Conservation (phyloP, 495 filamentous ascomycete genomes). For the Saxophila tyrrhenica region DNA sequence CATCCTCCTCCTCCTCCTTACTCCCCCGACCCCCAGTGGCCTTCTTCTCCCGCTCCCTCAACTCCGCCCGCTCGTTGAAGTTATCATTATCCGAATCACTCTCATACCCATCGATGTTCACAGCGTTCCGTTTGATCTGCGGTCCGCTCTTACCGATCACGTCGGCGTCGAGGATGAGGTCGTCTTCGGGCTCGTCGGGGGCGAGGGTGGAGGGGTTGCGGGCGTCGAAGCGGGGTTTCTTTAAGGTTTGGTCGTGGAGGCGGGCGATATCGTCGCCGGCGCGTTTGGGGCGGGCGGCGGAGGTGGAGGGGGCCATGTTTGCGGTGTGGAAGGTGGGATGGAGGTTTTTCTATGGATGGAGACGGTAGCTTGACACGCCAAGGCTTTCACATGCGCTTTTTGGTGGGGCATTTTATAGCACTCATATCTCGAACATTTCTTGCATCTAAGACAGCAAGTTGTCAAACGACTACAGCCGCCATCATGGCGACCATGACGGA, state of each 20-base stretch:
- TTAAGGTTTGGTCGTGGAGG: slow-evolving; percentile 43
- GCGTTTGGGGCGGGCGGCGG: slow-evolving; percentile 65
- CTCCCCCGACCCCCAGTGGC: slow-evolving; percentile 23
- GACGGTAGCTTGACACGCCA: background rate
- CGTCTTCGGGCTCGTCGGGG: slow-evolving; percentile 64
- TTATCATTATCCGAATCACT: slow-evolving; percentile 89
- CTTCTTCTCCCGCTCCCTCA: slow-evolving; percentile 31
- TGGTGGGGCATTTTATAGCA: background rate
- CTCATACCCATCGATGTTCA: slow-evolving; percentile 95
- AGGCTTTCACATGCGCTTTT: too few relatives aligned
- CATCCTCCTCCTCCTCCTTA: slow-evolving; percentile 61
- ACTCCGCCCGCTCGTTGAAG: slow-evolving; percentile 56
- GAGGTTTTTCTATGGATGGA: background rate
- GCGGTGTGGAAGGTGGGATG: background rate
- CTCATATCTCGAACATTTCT: background rate
- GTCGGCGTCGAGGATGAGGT: slow-evolving; percentile 75
- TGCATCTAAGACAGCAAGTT: background rate
- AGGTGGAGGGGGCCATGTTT: background rate
- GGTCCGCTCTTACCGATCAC: slow-evolving; percentile 75
- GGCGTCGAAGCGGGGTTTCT: slow-evolving; percentile 88
- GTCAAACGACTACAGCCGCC: background rate
- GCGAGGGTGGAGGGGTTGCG: slow-evolving; percentile 88
- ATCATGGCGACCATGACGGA: slow-evolving; percentile 54
- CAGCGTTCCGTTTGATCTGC: slow-evolving; percentile 74
- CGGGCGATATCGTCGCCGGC: slow-evolving; percentile 69